phyloP scores from a whole-genome alignment of 805 yeast species.

The Metschnikowia similis region DNA sequence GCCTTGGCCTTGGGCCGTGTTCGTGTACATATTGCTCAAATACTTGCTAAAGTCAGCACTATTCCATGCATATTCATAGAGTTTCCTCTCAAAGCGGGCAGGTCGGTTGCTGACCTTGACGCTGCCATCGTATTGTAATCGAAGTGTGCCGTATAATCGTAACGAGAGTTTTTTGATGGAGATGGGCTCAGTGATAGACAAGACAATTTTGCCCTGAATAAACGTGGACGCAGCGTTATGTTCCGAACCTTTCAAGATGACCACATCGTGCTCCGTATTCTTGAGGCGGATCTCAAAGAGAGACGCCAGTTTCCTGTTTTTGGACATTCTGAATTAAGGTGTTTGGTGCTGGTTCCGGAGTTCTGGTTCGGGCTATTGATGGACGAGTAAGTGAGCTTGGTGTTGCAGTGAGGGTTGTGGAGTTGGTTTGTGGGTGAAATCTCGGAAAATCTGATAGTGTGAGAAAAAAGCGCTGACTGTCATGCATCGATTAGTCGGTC shows the following conservation, averaged over 20 bases:
- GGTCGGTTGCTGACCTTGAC: slow-evolving; percentile 45
- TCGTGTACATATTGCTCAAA: slow-evolving; percentile 26
- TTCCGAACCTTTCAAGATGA: slow-evolving; percentile 74
- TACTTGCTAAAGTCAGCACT: slow-evolving; percentile 50
- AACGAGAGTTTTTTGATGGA: slow-evolving; percentile 60
- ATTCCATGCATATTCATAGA: slow-evolving; percentile 81
- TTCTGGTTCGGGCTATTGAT: no score
- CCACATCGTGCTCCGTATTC: slow-evolving; percentile 70
- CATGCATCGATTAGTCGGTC: not conserved
- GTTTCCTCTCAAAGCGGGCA: slow-evolving; percentile 49
- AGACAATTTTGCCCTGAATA: slow-evolving; percentile 71
- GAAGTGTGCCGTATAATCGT: slow-evolving; percentile 61
- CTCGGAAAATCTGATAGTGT: slow-evolving; percentile 1
- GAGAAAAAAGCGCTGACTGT: slow-evolving; percentile 1
- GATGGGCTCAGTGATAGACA: slow-evolving; percentile 73
- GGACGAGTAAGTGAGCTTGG: no score
- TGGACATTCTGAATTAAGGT: slow-evolving; percentile 11
- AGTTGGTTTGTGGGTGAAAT: not conserved
- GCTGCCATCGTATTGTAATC: slow-evolving; percentile 54
- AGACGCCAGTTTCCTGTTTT: slow-evolving; percentile 25
- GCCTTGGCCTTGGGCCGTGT: slow-evolving; percentile 16
- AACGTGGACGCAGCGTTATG: slow-evolving; percentile 74
- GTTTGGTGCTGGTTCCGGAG: no score
- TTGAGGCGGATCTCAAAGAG: slow-evolving; percentile 52
- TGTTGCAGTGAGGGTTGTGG: not conserved